Evolutionary conservation across 2,329 filamentous ascomycete genomes (phyloP).

Genomic region (Lachnellula arida): DNA sequence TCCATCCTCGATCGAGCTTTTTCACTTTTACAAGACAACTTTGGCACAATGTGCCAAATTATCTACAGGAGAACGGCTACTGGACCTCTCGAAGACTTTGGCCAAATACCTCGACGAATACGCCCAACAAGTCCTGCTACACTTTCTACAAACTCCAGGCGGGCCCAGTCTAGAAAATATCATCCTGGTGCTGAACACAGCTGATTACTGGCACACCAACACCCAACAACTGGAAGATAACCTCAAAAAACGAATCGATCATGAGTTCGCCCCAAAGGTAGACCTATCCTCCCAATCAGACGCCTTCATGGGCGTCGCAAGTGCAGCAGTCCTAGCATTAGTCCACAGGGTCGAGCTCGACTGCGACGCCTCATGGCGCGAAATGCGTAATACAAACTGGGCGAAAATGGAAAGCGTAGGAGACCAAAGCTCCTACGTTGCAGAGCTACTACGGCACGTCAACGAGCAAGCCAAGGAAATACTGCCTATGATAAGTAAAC

Average conservation of each 20-base stretch:
- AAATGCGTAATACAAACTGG: slow-evolving; percentile 97
- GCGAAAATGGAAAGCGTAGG: slow-evolving; percentile 87
- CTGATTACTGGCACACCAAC: slow-evolving; percentile 94
- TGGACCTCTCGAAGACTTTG: slow-evolving; percentile 80
- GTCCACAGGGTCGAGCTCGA: slow-evolving; percentile 79
- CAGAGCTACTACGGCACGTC: slow-evolving; percentile 70
- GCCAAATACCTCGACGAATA: slow-evolving; percentile 95
- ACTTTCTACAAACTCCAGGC: slow-evolving; percentile 50
- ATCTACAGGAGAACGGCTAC: slow-evolving; percentile 80
- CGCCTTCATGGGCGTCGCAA: slow-evolving; percentile 91
- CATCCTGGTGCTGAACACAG: slow-evolving; percentile 87
- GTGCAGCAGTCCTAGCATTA: slow-evolving; percentile 75
- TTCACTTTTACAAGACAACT: slow-evolving; percentile 92
- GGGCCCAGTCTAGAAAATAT: slow-evolving; percentile 67
- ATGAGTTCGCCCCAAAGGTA: slow-evolving; percentile 67
- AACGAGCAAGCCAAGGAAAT: slow-evolving; percentile 71
- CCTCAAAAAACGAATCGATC: slow-evolving; percentile 85
- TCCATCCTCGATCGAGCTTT: slow-evolving; percentile 89
- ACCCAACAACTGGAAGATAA: slow-evolving; percentile 92
- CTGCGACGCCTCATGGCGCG: slow-evolving; percentile 84
- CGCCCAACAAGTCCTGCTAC: slow-evolving; percentile 83
- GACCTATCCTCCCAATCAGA: slow-evolving; percentile 92
- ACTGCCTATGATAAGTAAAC: slow-evolving; percentile 74
- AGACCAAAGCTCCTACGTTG: slow-evolving; percentile 89
- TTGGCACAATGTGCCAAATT: slow-evolving; percentile 94